Percentiles rank a stretch among this genome's conserved stretches.
These are phyloP conservation scores for Reutealis trisperma DNA, from an alignment of 345 rosid genomes.

Conservation along the genomic window DNA sequence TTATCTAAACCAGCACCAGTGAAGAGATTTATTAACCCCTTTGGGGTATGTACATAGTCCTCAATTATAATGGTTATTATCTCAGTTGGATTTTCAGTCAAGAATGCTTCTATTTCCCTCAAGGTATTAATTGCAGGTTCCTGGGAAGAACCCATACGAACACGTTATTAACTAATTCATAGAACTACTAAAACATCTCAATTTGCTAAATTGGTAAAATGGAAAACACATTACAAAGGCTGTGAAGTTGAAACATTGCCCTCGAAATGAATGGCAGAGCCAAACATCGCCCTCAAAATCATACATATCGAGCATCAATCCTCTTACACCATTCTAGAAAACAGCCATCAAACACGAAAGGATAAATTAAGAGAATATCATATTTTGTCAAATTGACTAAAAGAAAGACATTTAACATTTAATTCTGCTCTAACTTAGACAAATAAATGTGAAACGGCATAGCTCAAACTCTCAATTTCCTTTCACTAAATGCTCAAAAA, in stretches of 20 bases:
- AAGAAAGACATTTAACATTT: too few relatives aligned
- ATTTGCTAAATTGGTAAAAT: constrained; percentile 17
- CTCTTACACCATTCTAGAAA: constrained; percentile 90
- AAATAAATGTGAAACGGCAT: background rate
- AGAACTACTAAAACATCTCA: background rate
- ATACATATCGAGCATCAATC: constrained; percentile 97
- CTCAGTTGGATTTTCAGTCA: constrained; percentile 73
- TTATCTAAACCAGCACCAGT: constrained; percentile 77
- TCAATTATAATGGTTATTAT: constrained; percentile 89
- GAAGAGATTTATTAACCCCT: constrained; percentile 74
- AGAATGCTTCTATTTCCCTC: constrained; percentile 85
- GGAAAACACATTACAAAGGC: constrained; percentile 72
- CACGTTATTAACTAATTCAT: constrained; percentile 7
- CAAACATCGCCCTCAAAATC: constrained; percentile 82
- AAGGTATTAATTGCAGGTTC: constrained; percentile 89
- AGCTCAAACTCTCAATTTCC: background rate
- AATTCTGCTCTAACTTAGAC: background rate
- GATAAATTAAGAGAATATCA: background rate
- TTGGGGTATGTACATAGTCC: constrained; percentile 89
- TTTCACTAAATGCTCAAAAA: constrained; percentile 5
- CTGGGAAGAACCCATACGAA: constrained; percentile 41
- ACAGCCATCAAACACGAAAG: constrained; percentile 24
- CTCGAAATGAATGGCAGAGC: constrained; percentile 95
- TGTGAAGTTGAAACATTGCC: constrained; percentile 95
- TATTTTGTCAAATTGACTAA: too few relatives aligned